Evolutionary conservation across 495 filamentous ascomycete genomes (phyloP), one percentile per base, ranked within the genome.

Genomic region (Antarctomyces pellizariae): DNA sequence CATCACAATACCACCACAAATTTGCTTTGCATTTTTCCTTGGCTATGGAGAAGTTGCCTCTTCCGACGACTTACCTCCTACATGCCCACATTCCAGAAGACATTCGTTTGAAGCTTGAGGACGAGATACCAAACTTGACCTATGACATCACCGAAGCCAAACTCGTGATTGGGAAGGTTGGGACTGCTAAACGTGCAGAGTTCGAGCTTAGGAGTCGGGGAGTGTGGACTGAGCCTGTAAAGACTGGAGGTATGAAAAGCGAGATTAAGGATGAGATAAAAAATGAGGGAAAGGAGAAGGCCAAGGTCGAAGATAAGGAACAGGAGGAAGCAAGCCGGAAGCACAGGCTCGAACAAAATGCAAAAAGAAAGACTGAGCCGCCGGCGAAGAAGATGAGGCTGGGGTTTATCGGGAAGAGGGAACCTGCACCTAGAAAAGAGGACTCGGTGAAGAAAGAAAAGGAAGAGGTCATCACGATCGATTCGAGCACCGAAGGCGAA

Each of bases 1-100:
- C n/a, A n/a, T n/a, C n/a, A n/a, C n/a, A n/a, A n/a, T n/a, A n/a
- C n/a, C n/a, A n/a, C n/a, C n/a, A n/a, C n/a, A n/a, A n/a, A n/a
- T n/a, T n/a, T n/a, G n/a, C n/a, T n/a, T n/a, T n/a, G n/a, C n/a
- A n/a, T n/a, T n/a, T n/a, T n/a, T n/a, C n/a, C n/a, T n/a, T n/a
- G n/a, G n/a, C n/a, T n/a, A n/a, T n/a, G n/a, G n/a, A n/a, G n/a
- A n/a, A n/a, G n/a, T 2, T 53, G 40, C 13, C 26, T 27, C 57
- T 82, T 23, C 78, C 84, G 3, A 49, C 66, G 4, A 68, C 82
- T 7, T 84, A 67, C 32, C 59, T 95, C 22, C 62, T 91, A 0
- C 50, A 70, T 4, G 65, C 72, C 5, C 69, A 83, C 35, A 54
- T 92, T 7, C 46, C 55, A 0, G 43, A 59, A 9, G 53, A 70